Base-by-base conservation (phyloP, 352 stramenopile species). In the Pythium monospermum region DNA sequence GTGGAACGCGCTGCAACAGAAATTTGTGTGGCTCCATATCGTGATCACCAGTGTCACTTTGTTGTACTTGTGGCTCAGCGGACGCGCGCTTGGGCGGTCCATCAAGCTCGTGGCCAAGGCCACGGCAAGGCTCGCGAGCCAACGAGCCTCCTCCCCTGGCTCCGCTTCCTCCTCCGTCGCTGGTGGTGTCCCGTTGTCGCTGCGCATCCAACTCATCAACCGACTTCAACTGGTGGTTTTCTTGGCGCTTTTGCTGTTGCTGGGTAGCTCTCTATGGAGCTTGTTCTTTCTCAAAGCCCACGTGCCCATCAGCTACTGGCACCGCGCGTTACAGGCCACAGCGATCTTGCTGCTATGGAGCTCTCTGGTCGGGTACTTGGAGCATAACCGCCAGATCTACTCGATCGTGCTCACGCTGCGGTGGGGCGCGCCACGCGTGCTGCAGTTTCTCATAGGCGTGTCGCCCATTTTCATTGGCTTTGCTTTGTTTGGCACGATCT, bases 361-460 rank as follows among this genome's bases (percentile, higher is more conserved):
- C 53, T 78, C 69, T 21, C 61, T 90, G 4, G 80, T 96, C 19
- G 82, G 85, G 32, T 96, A 94, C 43, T 57, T 96, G 30, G 80
- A 94, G 51, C 85, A 96, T 74, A 92, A 93, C 32, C 71, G 68
- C 30, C 66, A 85, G 49, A 82, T 94, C 43, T 96, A 94, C 64
- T 93, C 80, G 42, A 90, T 96, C 38, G 85, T 96, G n/a, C 57
- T 96, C 16, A 96, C 87, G 37, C 71, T 96, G 50, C 73, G 76
- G 28, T 89, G 70, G 76, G 78, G 76, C 7, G 64, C 83, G 18
- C 86, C 87, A 0, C 82, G 85, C 25, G 85, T 96, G 32, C 45
- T 91, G 15, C 81, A 92, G 59, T 96, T 96, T 66, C 65, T 96
- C 49, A 31, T 91, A 2, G 87, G 87, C 31, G 87, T 96, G 28